A percentile compares a stretch with the other conserved stretches of the same genome.
Conservation (phyloP, 2,329 filamentous ascomycete genomes). For the Cryphonectria japonica region DNA sequence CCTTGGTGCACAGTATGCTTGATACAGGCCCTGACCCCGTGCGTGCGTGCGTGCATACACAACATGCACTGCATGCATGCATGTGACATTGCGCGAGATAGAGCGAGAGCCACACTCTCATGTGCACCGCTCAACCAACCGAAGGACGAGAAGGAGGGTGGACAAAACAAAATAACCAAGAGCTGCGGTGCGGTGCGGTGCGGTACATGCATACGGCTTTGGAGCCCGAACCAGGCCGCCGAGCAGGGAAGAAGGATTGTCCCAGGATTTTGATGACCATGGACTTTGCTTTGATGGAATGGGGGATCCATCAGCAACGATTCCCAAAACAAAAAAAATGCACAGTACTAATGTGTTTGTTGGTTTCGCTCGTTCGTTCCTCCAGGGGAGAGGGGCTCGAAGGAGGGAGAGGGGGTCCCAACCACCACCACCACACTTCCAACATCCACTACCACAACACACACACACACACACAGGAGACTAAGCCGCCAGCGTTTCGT, state of each 20-base stretch:
- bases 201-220: not conserved
- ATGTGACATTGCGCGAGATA: slow-evolving; percentile 4
- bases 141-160: not conserved
- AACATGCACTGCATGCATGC: not conserved
- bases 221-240: not conserved
- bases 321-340: not conserved
- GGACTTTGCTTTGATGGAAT: not conserved
- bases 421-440: too few relatives aligned
- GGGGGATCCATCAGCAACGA: not conserved
- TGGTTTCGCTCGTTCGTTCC: not conserved
- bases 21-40: not conserved
- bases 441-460: too few relatives aligned
- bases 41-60: not conserved
- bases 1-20: not conserved
- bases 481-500: too few relatives aligned
- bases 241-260: slow-evolving; percentile 9
- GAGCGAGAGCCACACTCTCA: not conserved
- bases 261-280: not conserved
- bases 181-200: not conserved
- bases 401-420: too few relatives aligned
- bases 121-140: not conserved
- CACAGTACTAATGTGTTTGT: not conserved
- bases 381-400: too few relatives aligned
- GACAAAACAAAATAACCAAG: not conserved
- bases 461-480: too few relatives aligned